A percentile compares a stretch with the other conserved stretches of the same genome.
Evolutionary conservation across 495 filamentous ascomycete genomes (phyloP).

Genomic region (Penicillium egyptiacum): DNA sequence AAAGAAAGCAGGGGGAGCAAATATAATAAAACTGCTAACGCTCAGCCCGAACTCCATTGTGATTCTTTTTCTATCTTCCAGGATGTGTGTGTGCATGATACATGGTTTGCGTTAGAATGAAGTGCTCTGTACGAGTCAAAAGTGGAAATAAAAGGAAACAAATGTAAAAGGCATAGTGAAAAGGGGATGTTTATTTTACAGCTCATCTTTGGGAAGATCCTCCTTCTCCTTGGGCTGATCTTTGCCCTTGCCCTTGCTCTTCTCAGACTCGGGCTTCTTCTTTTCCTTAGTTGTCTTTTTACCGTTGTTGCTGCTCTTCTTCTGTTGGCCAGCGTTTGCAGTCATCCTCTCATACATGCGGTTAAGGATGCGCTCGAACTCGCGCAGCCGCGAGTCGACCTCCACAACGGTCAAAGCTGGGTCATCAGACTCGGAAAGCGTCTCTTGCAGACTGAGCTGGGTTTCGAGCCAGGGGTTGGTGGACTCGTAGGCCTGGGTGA

Average conservation of each 20-base stretch:
- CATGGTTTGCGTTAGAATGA: constrained; percentile 19
- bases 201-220: constrained; percentile 43
- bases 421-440: constrained; percentile 65
- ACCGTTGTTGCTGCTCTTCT: constrained; percentile 51
- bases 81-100: constrained; percentile 22
- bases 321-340: constrained; percentile 44
- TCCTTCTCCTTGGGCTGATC: constrained; percentile 26
- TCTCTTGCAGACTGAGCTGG: constrained; percentile 65
- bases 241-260: constrained; percentile 30
- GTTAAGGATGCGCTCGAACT: constrained; percentile 70
- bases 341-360: constrained; percentile 61
- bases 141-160: constrained; percentile 7
- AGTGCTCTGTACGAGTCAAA: constrained; percentile 22
- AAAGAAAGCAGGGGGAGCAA: not conserved
- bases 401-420: constrained; percentile 69
- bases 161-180: constrained; percentile 4
- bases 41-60: constrained; percentile 21
- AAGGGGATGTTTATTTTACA: constrained; percentile 26
- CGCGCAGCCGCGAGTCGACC: constrained; percentile 51
- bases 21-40: constrained; percentile 5
- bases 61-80: constrained; percentile 28
- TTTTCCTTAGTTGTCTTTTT: constrained; percentile 48
- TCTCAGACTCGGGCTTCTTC: constrained; percentile 46
- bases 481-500: constrained; percentile 37
- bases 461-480: constrained; percentile 63